Base-by-base conservation (phyloP, 2,329 filamentous ascomycete genomes). In the Cercospora sesami region DNA sequence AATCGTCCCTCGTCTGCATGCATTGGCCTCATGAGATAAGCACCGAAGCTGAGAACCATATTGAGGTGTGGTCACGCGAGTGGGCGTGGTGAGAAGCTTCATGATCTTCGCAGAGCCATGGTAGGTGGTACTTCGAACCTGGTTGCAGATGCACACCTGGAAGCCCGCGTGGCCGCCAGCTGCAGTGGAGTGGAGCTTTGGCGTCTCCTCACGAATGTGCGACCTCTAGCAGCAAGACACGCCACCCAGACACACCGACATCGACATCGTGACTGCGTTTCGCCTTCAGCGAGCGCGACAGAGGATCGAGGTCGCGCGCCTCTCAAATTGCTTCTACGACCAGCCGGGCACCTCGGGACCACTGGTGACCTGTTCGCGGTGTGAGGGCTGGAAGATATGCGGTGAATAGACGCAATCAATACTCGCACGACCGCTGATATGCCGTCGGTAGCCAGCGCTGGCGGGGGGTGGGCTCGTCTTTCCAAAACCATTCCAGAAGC, bases 161-260 rank as follows among this genome's bases (percentile, higher is more conserved):
- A 57, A 23, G 39, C 61, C 69, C 69, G 69, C 69, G 67, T 71
- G 69, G 67, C 62, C 60, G 64, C 67, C 67, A 71, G 33, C 39
- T 64, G 57, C 61, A 63, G 45, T n/a, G 10, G 14, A 58, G 31
- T 67, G 59, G 58, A 53, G 45, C 36, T 30, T 28, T 53, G 39
- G 58, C 55, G 64, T 48, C 28, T 66, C 58, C n/a, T 60, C 42
- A 21, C 48, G 21, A 26, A 53, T 66, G 64, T 66, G 64, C 23
- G 53, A 58, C 53, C 26, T 58, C 53, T 58, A 10, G 53, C 53
- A 58, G 26, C 26, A 21, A 33, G 53, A 58, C 53, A 58, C 53
- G 53, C 53, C 26, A 9, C 7, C 14, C 53, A 33, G 53, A 7
- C 36, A 36, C 48, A 58, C 62, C 51, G 62, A 57, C 60, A 23